Base-by-base conservation (phyloP, 2,329 filamentous ascomycete genomes). In the Colletotrichum brevisporum region DNA sequence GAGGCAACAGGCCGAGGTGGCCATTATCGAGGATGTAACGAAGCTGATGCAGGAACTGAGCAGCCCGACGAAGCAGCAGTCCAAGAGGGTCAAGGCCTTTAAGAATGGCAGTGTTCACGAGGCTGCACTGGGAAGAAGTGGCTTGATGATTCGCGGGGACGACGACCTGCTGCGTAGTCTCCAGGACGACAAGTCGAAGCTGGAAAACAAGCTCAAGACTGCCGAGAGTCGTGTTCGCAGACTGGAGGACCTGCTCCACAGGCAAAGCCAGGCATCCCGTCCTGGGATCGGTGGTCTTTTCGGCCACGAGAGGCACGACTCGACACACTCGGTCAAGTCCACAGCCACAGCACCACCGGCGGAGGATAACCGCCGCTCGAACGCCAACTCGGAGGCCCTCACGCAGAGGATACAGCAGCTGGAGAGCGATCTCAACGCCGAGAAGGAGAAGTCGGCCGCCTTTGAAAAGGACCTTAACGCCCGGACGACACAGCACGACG, bases 21-120 rank as follows among this genome's bases (percentile, higher is more conserved):
- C 84, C 2, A 84, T 95, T 68, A 83, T 94, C 1, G 86, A 90
- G 12, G 93, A 97, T 59, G 85, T 98, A 41, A 83, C 86, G 4
- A 93, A 94, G 75, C 88, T 94, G 18, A 87, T 97, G 69, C 90
- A 91, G 70, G 94, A 97, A 62, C 85, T 98, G 15, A 91, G 91
- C 77, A 89, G 88, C 64, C 94, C 95, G 3, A 96, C 94, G 0
- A 94, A 92, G 74, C 94, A 96, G 78, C 95, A 97, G 77, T 89
- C 91, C 70, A 95, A 94, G 79, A 90, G 94, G 66, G 89, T 96
- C 6, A 97, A 95, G 78, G 94, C 94, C 5, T 98, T 99, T 84
- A 98, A 98, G 78, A 96, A 97, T 76, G 96, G 96, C 16, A 98
- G 96, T 76, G 88, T 98, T 45, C 94, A 98, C 75, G 96, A 98